Evolutionary conservation across 2,329 filamentous ascomycete species (phyloP).

Genomic region (Cyclaneusma minus): DNA sequence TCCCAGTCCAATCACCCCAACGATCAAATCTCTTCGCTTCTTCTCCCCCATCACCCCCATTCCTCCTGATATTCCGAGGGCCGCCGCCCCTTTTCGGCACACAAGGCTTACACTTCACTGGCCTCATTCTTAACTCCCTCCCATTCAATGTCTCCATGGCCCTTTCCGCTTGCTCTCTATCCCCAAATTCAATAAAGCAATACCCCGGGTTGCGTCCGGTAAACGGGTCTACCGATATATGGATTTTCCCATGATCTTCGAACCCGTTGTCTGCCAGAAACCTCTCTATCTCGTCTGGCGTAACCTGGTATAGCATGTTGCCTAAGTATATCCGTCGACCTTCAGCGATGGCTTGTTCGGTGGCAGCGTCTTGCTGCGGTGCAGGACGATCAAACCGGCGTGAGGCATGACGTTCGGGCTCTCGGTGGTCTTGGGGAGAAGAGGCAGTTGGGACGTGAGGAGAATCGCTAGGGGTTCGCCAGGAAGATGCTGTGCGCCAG

Average conservation of each 20-base stretch:
- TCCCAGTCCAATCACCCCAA: no score
- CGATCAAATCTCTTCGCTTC: no score
- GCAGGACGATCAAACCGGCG: no score
- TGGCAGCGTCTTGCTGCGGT: conserved; percentile 1
- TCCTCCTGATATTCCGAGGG: conserved; percentile 8
- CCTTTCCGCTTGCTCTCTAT: conserved; percentile 36
- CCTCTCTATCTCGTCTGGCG: conserved; percentile 29
- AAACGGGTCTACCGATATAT: conserved; percentile 54
- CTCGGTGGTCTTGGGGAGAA: no score
- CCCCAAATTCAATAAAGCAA: conserved; percentile 55
- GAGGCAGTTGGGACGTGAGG: no score
- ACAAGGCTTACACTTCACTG: conserved; percentile 49
- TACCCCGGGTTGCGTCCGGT: conserved; percentile 56
- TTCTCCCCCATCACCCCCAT: no score
- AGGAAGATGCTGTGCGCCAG: no score
- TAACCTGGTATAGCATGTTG: conserved; percentile 38
- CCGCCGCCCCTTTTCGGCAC: conserved; percentile 30
- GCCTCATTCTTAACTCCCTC: conserved; percentile 36
- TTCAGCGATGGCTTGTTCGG: conserved; percentile 11
- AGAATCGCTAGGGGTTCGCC: no score
- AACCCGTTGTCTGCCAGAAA: conserved; percentile 27
- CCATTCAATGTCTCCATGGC: conserved; percentile 42
- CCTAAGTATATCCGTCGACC: conserved; percentile 31
- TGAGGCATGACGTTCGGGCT: no score
- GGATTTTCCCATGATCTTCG: conserved; percentile 36